These are phyloP conservation scores for Wickerhamiella qilinensis DNA, from an alignment of 805 yeast species.

Conservation along the genomic window DNA sequence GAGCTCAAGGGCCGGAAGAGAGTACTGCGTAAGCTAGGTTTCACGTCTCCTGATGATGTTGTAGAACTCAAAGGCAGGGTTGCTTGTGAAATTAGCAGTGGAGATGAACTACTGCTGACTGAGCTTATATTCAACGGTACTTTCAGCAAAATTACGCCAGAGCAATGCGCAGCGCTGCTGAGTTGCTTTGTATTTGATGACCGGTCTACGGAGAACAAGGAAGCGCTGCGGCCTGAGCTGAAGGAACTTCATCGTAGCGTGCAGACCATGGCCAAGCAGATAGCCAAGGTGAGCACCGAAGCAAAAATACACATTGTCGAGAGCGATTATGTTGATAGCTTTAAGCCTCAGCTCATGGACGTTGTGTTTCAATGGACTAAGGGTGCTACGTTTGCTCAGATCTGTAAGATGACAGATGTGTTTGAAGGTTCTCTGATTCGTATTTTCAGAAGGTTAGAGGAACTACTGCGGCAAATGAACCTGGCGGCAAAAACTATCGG, in stretches of 20 bases:
- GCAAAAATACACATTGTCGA: slow-evolving; percentile 81
- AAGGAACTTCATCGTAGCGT: slow-evolving; percentile 82
- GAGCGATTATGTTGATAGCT: slow-evolving; percentile 81
- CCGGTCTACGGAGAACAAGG: slow-evolving; percentile 60
- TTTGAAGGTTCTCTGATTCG: slow-evolving; percentile 94
- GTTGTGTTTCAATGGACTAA: slow-evolving; percentile 94
- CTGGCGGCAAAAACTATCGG: slow-evolving; percentile 92
- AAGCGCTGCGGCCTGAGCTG: slow-evolving; percentile 72
- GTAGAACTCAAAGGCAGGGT: slow-evolving; percentile 95
- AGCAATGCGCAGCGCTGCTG: slow-evolving; percentile 79
- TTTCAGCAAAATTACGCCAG: slow-evolving; percentile 73
- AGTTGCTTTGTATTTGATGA: slow-evolving; percentile 97
- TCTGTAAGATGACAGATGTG: slow-evolving; percentile 97
- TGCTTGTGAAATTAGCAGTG: slow-evolving; percentile 90
- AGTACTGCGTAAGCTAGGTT: slow-evolving; percentile 81
- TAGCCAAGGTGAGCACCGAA: slow-evolving; percentile 80
- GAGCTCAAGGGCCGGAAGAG: slow-evolving; percentile 86
- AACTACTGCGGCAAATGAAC: slow-evolving; percentile 74
- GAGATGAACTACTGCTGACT: slow-evolving; percentile 62
- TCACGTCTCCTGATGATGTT: slow-evolving; percentile 71
- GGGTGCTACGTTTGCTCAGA: slow-evolving; percentile 91
- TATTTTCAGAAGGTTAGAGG: slow-evolving; percentile 88
- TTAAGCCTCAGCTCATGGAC: slow-evolving; percentile 90
- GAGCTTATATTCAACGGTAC: slow-evolving; percentile 92
- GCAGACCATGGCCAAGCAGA: slow-evolving; percentile 79